phyloP scores from a whole-genome alignment of 1,139 yeast genomes.

The Yamadazyma atlantica region DNA sequence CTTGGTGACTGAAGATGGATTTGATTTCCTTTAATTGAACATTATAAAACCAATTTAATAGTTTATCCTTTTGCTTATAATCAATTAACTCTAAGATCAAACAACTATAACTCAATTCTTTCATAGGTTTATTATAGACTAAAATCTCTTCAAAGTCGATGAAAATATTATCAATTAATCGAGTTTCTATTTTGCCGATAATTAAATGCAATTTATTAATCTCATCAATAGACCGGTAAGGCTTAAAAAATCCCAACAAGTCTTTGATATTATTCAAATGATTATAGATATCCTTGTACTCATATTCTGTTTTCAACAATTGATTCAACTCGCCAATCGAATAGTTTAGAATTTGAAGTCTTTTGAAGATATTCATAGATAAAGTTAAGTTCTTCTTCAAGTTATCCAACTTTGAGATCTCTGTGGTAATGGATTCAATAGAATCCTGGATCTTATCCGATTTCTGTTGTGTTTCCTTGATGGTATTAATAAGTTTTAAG shows the following conservation, averaged over 20 bases:
- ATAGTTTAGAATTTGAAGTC: slow-evolving; percentile 71
- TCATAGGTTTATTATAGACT: slow-evolving; percentile 21
- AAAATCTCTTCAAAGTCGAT: slow-evolving; percentile 62
- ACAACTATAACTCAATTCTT: slow-evolving; percentile 61
- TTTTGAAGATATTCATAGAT: slow-evolving; percentile 81
- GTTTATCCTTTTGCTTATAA: slow-evolving; percentile 54
- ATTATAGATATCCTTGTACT: slow-evolving; percentile 67
- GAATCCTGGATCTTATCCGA: slow-evolving; percentile 53
- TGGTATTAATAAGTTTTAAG: slow-evolving; percentile 42
- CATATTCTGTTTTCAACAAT: slow-evolving; percentile 42
- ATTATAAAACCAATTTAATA: slow-evolving; percentile 74
- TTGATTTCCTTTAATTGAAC: slow-evolving; percentile 71
- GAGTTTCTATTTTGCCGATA: slow-evolving; percentile 63
- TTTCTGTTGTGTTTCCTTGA: slow-evolving; percentile 25
- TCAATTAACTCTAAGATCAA: slow-evolving; percentile 69
- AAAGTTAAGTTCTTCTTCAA: slow-evolving; percentile 80
- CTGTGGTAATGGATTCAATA: slow-evolving; percentile 69
- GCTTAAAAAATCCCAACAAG: slow-evolving; percentile 70
- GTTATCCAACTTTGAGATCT: slow-evolving; percentile 74
- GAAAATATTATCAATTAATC: slow-evolving; percentile 70
- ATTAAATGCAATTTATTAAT: slow-evolving; percentile 68
- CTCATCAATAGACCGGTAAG: slow-evolving; percentile 82
- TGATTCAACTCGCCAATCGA: slow-evolving; percentile 68
- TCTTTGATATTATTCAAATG: slow-evolving; percentile 78
- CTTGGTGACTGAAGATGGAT: slow-evolving; percentile 70